Percentiles rank a stretch among this genome's conserved stretches.
Evolutionary conservation across 202 grass and related monocot species (phyloP).

Genomic region (Bolboschoenoplectus hybrid): DNA sequence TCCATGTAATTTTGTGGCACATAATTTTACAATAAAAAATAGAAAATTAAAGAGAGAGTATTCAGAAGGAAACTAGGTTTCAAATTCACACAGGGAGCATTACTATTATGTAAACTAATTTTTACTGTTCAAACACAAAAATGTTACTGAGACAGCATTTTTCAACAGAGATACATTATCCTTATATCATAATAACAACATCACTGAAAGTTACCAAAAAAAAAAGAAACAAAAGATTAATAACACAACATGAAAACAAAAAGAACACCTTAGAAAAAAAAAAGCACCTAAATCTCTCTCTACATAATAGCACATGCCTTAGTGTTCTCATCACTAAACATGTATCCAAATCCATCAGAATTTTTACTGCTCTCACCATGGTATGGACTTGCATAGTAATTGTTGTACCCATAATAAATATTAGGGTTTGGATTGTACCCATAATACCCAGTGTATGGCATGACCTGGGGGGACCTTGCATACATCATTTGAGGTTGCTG

Average conservation of each 20-base stretch:
- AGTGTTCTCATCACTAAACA: constrained; percentile 99
- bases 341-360: constrained; percentile 51
- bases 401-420: constrained; percentile 47
- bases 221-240: constrained; percentile 39
- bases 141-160: neutral
- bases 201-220: constrained; percentile 44
- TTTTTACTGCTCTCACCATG: constrained; percentile 55
- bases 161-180: constrained; percentile 28
- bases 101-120: neutral
- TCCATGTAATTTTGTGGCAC: constrained; percentile 42
- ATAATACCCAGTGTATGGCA: constrained; percentile 93
- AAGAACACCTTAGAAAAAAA: constrained; percentile 45
- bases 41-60: neutral
- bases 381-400: constrained; percentile 62
- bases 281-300: constrained; percentile 40
- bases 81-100: neutral
- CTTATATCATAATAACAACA: constrained; percentile 53
- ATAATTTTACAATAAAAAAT: neutral
- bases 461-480: constrained; percentile 81
- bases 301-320: constrained; percentile 91
- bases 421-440: constrained; percentile 62
- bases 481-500: constrained; percentile 95
- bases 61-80: neutral
- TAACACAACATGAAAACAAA: constrained; percentile 40
- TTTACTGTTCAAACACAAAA: constrained; percentile 15